Evolutionary conservation across 2,329 filamentous ascomycete species (phyloP).

Genomic region (Colletotrichum lentis): DNA sequence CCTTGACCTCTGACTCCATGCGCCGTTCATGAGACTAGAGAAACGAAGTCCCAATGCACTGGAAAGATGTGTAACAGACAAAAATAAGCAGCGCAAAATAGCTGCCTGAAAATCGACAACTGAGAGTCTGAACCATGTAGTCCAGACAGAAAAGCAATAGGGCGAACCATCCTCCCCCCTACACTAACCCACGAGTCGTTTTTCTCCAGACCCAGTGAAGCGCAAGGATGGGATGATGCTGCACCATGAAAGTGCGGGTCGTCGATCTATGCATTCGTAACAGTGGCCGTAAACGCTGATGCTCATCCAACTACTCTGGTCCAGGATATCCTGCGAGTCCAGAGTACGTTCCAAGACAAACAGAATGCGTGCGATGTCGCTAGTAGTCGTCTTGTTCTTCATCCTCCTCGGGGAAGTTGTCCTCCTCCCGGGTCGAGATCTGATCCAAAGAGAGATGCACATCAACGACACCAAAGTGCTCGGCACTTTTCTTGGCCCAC

Average conservation of each 20-base stretch:
- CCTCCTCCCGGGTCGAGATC: constrained; percentile 44
- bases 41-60: constrained; percentile 35
- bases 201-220: background rate
- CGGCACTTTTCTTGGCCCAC: constrained; percentile 87
- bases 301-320: constrained; percentile 39
- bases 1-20: constrained; percentile 53
- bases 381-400: constrained; percentile 41
- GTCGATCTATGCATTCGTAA: constrained; percentile 49
- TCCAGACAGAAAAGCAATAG: constrained; percentile 29
- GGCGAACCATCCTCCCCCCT: constrained; percentile 8
- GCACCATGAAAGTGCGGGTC: constrained; percentile 35
- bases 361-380: constrained; percentile 29
- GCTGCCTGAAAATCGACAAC: constrained; percentile 32
- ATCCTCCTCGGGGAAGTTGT: constrained; percentile 43
- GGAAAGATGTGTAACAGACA: constrained; percentile 34
- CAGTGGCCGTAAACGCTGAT: constrained; percentile 37
- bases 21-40: constrained; percentile 50
- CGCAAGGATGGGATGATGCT: constrained; percentile 6
- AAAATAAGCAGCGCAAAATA: constrained; percentile 32
- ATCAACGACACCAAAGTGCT: constrained; percentile 63
- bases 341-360: constrained; percentile 38
- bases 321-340: constrained; percentile 43
- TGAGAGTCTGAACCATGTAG: constrained; percentile 20
- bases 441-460: constrained; percentile 61
- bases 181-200: constrained; percentile 1